phyloP scores from a whole-genome alignment of 2,329 filamentous ascomycete species.

The Escovopsis sp. region DNA sequence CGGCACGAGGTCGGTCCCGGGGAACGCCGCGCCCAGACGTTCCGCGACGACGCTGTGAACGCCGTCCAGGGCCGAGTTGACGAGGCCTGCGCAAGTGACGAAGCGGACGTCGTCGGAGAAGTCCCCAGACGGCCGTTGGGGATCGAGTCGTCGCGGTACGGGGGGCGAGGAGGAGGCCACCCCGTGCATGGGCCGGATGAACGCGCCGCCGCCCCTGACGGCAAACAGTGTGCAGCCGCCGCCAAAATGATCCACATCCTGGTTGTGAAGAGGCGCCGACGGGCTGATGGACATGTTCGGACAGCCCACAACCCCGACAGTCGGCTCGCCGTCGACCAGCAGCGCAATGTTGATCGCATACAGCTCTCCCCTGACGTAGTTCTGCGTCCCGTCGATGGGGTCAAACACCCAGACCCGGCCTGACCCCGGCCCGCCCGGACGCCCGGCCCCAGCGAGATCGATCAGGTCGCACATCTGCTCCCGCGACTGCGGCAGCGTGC shows the following conservation, averaged over 20 bases:
- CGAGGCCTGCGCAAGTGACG: slow-evolving; percentile 30
- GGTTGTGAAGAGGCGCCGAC: slow-evolving; percentile 25
- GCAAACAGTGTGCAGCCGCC: slow-evolving; percentile 36
- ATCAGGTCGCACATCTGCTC: slow-evolving; percentile 37
- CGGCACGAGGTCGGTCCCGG: slow-evolving; percentile 36
- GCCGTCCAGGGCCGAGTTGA: slow-evolving; percentile 31
- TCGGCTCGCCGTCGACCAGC: slow-evolving; percentile 32
- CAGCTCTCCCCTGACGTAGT: slow-evolving; percentile 35
- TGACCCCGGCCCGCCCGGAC: slow-evolving; percentile 15
- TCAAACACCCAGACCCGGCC: slow-evolving; percentile 43
- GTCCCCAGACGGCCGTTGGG: neutral
- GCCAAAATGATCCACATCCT: slow-evolving; percentile 25
- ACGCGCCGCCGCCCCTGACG: slow-evolving; percentile 31
- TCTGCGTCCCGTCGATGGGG: slow-evolving; percentile 45
- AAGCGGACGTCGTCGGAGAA: slow-evolving; percentile 20
- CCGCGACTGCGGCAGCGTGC: slow-evolving; percentile 19
- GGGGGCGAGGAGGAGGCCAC: slow-evolving; percentile 4
- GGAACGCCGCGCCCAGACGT: slow-evolving; percentile 25
- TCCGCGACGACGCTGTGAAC: slow-evolving; percentile 30
- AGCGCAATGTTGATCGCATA: slow-evolving; percentile 44
- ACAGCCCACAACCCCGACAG: slow-evolving; percentile 33
- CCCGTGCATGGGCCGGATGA: slow-evolving; percentile 24
- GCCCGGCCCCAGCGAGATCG: slow-evolving; percentile 31
- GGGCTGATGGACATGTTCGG: slow-evolving; percentile 28
- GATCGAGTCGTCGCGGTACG: neutral